Evolutionary conservation across 495 filamentous ascomycete genomes (phyloP).

Genomic region (Xylaria acuta): DNA sequence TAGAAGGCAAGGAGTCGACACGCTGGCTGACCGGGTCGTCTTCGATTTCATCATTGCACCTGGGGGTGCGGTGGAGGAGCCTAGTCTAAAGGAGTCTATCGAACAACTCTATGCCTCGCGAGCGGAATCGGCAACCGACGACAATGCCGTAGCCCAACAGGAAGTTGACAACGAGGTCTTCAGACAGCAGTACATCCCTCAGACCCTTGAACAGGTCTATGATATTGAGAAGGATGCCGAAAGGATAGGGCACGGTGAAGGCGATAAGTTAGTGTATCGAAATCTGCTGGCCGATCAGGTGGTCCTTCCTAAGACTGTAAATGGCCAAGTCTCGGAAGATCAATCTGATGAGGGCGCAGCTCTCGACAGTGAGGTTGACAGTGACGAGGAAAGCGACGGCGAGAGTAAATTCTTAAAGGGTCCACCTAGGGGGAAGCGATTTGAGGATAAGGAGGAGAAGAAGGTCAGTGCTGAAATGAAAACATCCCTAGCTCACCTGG

Average conservation of each 20-base stretch:
- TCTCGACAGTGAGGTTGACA: slow-evolving; percentile 59
- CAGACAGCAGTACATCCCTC: slow-evolving; percentile 92
- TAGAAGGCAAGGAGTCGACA: slow-evolving; percentile 79
- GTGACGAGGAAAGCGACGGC: slow-evolving; percentile 55
- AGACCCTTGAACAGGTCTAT: slow-evolving; percentile 92
- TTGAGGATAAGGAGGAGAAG: slow-evolving; percentile 89
- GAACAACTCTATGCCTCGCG: slow-evolving; percentile 55
- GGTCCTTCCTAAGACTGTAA: slow-evolving; percentile 44
- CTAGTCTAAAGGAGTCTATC: slow-evolving; percentile 49
- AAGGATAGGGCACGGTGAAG: slow-evolving; percentile 72
- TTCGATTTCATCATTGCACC: slow-evolving; percentile 79
- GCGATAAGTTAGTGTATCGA: slow-evolving; percentile 77
- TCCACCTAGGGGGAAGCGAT: slow-evolving; percentile 81
- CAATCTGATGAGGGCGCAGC: slow-evolving; percentile 47
- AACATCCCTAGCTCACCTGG: not conserved
- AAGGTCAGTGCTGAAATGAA: slow-evolving; percentile 55
- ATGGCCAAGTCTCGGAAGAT: slow-evolving; percentile 41
- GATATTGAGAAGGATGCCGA: slow-evolving; percentile 91
- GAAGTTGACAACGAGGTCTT: slow-evolving; percentile 91
- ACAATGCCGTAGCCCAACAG: slow-evolving; percentile 51
- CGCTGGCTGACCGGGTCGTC: slow-evolving; percentile 70
- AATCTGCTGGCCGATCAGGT: slow-evolving; percentile 77
- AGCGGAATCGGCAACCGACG: slow-evolving; percentile 43
- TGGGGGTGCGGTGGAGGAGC: slow-evolving; percentile 58
- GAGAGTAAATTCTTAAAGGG: slow-evolving; percentile 66